Percentiles rank a stretch among this genome's conserved stretches.
phyloP scores from a whole-genome alignment of 177 flowering plant species.

The Vitis hybrid region DNA sequence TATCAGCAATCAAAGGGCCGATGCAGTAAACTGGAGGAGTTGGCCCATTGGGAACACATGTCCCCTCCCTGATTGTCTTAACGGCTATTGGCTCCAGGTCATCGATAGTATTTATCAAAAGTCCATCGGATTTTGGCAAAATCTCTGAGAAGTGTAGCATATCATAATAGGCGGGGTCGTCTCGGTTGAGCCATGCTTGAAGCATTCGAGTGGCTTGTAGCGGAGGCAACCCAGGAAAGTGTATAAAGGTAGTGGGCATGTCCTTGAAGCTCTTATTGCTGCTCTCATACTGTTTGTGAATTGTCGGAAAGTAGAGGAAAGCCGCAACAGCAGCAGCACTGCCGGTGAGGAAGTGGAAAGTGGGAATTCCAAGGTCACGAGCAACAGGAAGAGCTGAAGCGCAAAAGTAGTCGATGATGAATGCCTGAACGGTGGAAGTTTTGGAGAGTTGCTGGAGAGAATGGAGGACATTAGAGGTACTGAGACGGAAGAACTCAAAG shows the following conservation, averaged over 20 bases:
- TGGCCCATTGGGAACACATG: background rate
- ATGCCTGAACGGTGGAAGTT: slow-evolving; percentile 2
- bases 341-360: slow-evolving; percentile 2
- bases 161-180: background rate
- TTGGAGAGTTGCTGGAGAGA: slow-evolving; percentile 6
- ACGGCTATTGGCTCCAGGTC: background rate
- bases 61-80: background rate
- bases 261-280: too few species aligned
- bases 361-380: background rate
- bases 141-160: background rate
- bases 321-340: background rate
- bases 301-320: too few species aligned
- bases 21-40: slow-evolving; percentile 1
- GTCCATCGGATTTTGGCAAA: background rate
- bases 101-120: slow-evolving; percentile 1
- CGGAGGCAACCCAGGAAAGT: slow-evolving; percentile 2
- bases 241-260: background rate
- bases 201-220: background rate
- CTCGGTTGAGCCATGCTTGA: background rate
- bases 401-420: slow-evolving; percentile 12
- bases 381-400: background rate
- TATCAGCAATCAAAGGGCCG: slow-evolving; percentile 1
- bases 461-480: background rate
- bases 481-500: slow-evolving; percentile 3
- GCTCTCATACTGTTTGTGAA: too few species aligned